A percentile compares a stretch with the other conserved stretches of the same genome.
These are phyloP conservation scores for Penicillium waksmanii DNA, from an alignment of 495 filamentous ascomycete genomes.

Conservation along the genomic window DNA sequence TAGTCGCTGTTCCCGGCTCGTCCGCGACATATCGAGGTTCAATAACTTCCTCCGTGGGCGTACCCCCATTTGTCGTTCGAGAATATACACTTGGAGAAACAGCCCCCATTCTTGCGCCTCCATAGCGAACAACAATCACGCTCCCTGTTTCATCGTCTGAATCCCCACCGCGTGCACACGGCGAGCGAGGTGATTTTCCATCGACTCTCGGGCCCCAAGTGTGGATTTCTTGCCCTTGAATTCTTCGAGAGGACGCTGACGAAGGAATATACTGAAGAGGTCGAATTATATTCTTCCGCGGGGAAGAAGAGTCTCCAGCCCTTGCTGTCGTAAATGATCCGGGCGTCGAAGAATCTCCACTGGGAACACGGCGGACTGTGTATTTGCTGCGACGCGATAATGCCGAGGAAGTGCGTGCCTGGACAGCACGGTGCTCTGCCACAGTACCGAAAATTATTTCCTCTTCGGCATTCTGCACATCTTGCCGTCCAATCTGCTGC, in stretches of 20 bases:
- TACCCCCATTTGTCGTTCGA: slow-evolving; percentile 52
- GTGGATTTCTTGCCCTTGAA: slow-evolving; percentile 5
- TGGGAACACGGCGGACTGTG: slow-evolving; percentile 38
- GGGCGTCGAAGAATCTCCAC: slow-evolving; percentile 37
- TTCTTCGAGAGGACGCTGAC: slow-evolving; percentile 1
- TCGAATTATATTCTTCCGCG: slow-evolving; percentile 15
- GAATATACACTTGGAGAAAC: slow-evolving; percentile 61
- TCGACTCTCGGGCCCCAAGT: background rate
- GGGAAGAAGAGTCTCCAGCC: slow-evolving; percentile 27
- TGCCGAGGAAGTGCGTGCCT: slow-evolving; percentile 35
- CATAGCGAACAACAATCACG: slow-evolving; percentile 21
- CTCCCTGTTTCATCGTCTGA: slow-evolving; percentile 28
- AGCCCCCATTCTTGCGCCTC: slow-evolving; percentile 3
- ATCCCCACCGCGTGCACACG: slow-evolving; percentile 13
- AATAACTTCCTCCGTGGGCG: slow-evolving; percentile 26
- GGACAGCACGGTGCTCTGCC: slow-evolving; percentile 35
- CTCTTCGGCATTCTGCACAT: slow-evolving; percentile 31
- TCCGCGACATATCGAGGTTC: slow-evolving; percentile 12
- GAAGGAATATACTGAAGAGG: slow-evolving; percentile 4
- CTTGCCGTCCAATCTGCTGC: slow-evolving; percentile 57
- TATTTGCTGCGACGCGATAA: slow-evolving; percentile 34
- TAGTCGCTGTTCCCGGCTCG: slow-evolving; percentile 49
- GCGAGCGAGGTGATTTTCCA: slow-evolving; percentile 1
- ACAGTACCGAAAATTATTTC: slow-evolving; percentile 38
- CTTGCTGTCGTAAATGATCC: slow-evolving; percentile 37